These are phyloP conservation scores for Ceratonia siliqua DNA, from an alignment of 306 rosid genomes.

Conservation along the genomic window DNA sequence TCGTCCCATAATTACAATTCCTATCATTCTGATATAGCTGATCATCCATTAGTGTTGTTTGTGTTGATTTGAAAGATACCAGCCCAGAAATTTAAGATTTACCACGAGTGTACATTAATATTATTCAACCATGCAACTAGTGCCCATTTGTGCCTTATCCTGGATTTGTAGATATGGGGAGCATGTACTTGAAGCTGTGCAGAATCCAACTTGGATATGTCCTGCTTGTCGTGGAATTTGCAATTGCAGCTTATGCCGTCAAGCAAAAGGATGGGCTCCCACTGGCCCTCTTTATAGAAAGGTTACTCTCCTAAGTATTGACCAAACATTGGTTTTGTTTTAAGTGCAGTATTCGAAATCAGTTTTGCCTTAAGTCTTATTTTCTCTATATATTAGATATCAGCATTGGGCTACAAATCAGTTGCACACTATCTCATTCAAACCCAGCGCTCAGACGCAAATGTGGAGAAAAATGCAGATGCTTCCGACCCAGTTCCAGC, in stretches of 20 bases:
- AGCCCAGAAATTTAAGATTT: neutral
- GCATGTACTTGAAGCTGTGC: slow-evolving; percentile 81
- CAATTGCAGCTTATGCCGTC: slow-evolving; percentile 95
- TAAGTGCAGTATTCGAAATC: neutral
- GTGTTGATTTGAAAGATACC: slow-evolving; percentile 5
- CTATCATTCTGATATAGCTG: neutral
- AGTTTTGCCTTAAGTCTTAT: slow-evolving; percentile 18
- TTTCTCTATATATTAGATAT: slow-evolving; percentile 50
- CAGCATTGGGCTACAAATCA: slow-evolving; percentile 72
- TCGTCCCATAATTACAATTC: neutral
- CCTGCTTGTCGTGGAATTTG: slow-evolving; percentile 96
- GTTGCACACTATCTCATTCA: slow-evolving; percentile 96
- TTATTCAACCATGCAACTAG: too few relatives aligned
- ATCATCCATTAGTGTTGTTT: neutral
- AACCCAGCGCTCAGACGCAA: slow-evolving; percentile 52
- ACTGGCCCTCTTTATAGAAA: slow-evolving; percentile 79
- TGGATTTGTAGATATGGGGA: slow-evolving; percentile 75
- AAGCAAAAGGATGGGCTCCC: slow-evolving; percentile 87
- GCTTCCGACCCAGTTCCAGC: slow-evolving; percentile 50
- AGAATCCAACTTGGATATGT: slow-evolving; percentile 75
- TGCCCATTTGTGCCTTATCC: neutral
- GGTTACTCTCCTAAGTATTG: slow-evolving; percentile 49
- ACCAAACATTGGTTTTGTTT: slow-evolving; percentile 19
- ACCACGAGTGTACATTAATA: neutral
- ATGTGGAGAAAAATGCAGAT: slow-evolving; percentile 43